Conservation (phyloP, 495 filamentous ascomycete species). For the Trichoderma gamsii region DNA sequence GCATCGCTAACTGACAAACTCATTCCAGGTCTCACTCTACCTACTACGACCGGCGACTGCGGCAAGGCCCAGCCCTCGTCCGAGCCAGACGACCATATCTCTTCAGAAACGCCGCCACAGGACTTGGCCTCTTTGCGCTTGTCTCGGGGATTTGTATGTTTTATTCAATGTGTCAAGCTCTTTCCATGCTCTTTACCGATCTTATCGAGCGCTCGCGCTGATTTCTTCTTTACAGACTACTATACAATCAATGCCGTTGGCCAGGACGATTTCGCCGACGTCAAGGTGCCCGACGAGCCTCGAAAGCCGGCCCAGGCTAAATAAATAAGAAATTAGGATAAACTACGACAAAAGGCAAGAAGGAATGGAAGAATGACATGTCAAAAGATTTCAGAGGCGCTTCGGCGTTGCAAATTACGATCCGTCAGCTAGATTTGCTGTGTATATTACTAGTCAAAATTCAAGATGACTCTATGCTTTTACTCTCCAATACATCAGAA, state of each 20-base stretch:
- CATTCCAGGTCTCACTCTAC: constrained; percentile 44
- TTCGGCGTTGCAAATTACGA: not conserved
- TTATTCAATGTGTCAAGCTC: too few species aligned
- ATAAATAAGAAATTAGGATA: not conserved
- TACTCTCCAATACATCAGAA: not conserved
- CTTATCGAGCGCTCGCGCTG: not conserved
- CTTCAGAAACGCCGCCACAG: constrained; percentile 77
- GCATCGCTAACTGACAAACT: constrained; percentile 30
- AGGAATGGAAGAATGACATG: not conserved
- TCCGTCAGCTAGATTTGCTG: constrained; percentile 3
- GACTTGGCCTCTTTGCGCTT: constrained; percentile 60
- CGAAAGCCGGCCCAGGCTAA: not conserved
- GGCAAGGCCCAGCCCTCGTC: constrained; percentile 75
- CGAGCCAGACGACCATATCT: constrained; percentile 88
- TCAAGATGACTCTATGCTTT: not conserved
- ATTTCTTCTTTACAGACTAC: constrained; percentile 50
- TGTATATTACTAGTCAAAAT: constrained; percentile 2
- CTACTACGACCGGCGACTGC: constrained; percentile 84
- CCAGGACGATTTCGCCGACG: constrained; percentile 97
- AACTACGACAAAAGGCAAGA: not conserved
- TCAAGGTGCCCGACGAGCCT: constrained; percentile 68
- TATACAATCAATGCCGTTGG: constrained; percentile 86
- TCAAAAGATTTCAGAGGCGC: not conserved
- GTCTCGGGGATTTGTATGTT: constrained; percentile 68
- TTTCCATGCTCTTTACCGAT: not conserved